phyloP scores from a whole-genome alignment of 495 filamentous ascomycete species.

The Saxophila tyrrhenica region DNA sequence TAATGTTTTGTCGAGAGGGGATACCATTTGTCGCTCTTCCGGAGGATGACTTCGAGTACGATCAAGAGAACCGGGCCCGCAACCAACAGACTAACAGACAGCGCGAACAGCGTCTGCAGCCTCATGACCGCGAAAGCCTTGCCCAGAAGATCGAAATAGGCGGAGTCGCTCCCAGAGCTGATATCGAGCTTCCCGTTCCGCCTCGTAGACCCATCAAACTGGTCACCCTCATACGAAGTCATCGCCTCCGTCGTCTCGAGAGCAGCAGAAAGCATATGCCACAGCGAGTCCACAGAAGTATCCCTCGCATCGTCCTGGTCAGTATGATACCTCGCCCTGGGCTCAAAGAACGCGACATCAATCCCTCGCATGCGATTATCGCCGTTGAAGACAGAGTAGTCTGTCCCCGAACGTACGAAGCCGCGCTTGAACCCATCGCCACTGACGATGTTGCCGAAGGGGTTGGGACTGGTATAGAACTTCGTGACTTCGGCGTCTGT shows the following conservation, averaged over 20 bases:
- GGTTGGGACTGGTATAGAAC: slow-evolving; percentile 60
- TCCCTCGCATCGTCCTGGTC: slow-evolving; percentile 76
- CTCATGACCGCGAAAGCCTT: slow-evolving; percentile 65
- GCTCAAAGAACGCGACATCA: slow-evolving; percentile 83
- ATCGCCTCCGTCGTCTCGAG: slow-evolving; percentile 60
- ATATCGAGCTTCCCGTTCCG: slow-evolving; percentile 54
- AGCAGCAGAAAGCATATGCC: slow-evolving; percentile 87
- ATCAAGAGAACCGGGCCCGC: slow-evolving; percentile 62
- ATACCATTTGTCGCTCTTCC: slow-evolving; percentile 64
- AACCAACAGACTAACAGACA: slow-evolving; percentile 72
- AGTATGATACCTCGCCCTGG: slow-evolving; percentile 82
- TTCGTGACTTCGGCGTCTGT: slow-evolving; percentile 79
- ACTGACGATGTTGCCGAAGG: slow-evolving; percentile 72
- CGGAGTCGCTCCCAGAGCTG: slow-evolving; percentile 56
- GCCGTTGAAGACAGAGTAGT: slow-evolving; percentile 76
- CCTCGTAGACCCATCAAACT: slow-evolving; percentile 50
- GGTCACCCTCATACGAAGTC: slow-evolving; percentile 54
- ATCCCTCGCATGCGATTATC: slow-evolving; percentile 73
- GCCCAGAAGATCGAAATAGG: slow-evolving; percentile 95
- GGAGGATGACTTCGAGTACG: slow-evolving; percentile 53
- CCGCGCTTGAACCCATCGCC: slow-evolving; percentile 74
- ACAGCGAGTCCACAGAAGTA: slow-evolving; percentile 51
- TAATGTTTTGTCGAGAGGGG: slow-evolving; percentile 57
- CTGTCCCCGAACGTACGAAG: slow-evolving; percentile 71
- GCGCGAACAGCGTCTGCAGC: slow-evolving; percentile 72